Base-by-base conservation (phyloP, 257 asterid genomes). In the Lithospermum erythrorhizon region DNA sequence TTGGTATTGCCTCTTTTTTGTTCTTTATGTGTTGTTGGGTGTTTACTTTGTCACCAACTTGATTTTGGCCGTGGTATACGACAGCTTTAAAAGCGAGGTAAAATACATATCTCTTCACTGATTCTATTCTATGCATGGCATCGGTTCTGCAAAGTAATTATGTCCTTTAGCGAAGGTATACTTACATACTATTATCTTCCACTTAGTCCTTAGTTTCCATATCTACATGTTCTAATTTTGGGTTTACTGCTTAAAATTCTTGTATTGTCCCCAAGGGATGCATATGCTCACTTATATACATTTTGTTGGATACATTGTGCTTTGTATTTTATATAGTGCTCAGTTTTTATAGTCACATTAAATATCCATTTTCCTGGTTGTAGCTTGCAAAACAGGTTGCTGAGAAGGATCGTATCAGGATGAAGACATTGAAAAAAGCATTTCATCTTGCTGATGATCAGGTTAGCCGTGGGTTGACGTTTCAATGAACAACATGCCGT, bases 21-120 rank as follows among this genome's bases (percentile, higher is more conserved):
- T 89, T 74, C 79, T 93, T 65, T 89, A 82, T 58, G 97, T 89
- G 81, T 79, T 93, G 32, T 70, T 89, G 80, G 98, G 97, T 21
- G 97, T 93, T 70, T 93, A 93, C 86, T 93, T 93, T 48, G 96
- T 93, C 76, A 93, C 98, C 82, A 93, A 93, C 73, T 82, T 93
- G 93, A 74, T 93, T 65, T 97, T 93, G 76, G 98, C 98, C 66
- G 98, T 93, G 66, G 98, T 93, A 8, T 93, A 93, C 55, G 97
- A 93, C 72, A 93, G 98, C 87, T 93, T 93, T 68, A 93, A 89
- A 86, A 74, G 78, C 54, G 89, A 89, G 98, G 98, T 93, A 83
- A 41, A 53, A 24, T 21, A 53, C 51, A 49, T 41, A 55, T 61
- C 68, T 68, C 69, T 9, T 23, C n/a, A 54, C 56, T 27, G 10